Evolutionary conservation across 1,139 yeast species (phyloP).

Genomic region (Nakaseomyces delphensis): DNA sequence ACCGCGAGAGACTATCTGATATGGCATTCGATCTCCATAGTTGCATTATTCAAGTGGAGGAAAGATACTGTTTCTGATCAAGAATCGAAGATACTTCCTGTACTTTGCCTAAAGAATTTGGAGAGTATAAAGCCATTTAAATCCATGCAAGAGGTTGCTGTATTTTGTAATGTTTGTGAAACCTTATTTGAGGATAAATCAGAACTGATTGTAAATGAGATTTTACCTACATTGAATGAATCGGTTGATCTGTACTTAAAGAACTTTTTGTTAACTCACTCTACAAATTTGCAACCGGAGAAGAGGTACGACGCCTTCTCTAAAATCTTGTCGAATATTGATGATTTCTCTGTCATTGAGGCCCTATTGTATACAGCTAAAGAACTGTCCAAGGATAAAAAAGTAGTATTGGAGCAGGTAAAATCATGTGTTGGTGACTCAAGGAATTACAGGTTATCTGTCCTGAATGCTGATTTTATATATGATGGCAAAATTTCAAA

Average conservation of each 20-base stretch:
- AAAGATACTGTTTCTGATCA: conserved; percentile 14
- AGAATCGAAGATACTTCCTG: conserved; percentile 21
- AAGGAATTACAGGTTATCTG: conserved; percentile 25
- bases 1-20: conserved; percentile 18
- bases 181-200: conserved; percentile 19
- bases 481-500: conserved; percentile 13
- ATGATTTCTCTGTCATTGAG: conserved; percentile 26
- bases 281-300: conserved; percentile 11
- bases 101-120: conserved; percentile 21
- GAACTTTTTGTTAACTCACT: conserved; percentile 24
- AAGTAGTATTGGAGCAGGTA: conserved; percentile 16
- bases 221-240: conserved; percentile 19
- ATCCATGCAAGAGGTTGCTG: conserved; percentile 26
- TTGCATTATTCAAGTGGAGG: conserved; percentile 22
- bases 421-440: conserved; percentile 18
- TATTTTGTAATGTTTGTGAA: conserved; percentile 26
- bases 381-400: conserved; percentile 12
- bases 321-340: conserved; percentile 19
- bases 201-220: conserved; percentile 19
- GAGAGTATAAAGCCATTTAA: conserved; percentile 20
- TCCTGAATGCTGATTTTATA: conserved; percentile 22
- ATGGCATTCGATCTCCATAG: conserved; percentile 27
- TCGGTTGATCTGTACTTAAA: conserved; percentile 29
- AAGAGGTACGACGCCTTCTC: conserved; percentile 16
- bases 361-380: conserved; percentile 19